Percentiles rank a stretch among this genome's conserved stretches.
Conservation (phyloP, 306 rosid species). For the Parietaria judaica region DNA sequence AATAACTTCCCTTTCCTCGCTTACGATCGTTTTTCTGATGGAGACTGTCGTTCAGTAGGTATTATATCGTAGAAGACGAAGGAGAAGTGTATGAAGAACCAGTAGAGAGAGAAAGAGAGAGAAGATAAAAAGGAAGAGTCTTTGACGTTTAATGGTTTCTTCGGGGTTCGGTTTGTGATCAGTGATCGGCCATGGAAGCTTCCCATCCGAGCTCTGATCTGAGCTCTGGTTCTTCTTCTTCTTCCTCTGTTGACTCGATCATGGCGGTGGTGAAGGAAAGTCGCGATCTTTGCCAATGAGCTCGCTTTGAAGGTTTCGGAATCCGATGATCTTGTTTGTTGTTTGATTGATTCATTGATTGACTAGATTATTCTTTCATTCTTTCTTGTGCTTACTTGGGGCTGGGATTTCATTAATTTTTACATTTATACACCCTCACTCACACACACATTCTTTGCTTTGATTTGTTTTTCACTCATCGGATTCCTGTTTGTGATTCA, state of each 20-base stretch:
- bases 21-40: conserved; percentile 27
- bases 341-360: background rate
- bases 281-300: conserved; percentile 39
- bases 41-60: conserved; percentile 35
- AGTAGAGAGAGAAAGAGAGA: background rate
- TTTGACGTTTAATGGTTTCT: conserved; percentile 38
- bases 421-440: conserved; percentile 11
- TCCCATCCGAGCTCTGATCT: conserved; percentile 32
- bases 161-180: conserved; percentile 37
- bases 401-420: conserved; percentile 23
- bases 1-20: background rate
- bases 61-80: background rate
- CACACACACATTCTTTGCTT: conserved; percentile 32
- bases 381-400: conserved; percentile 58
- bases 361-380: conserved; percentile 31
- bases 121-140: conserved; percentile 27
- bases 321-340: conserved; percentile 88
- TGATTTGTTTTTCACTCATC: conserved; percentile 52
- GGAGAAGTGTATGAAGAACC: background rate
- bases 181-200: conserved; percentile 39
- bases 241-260: conserved; percentile 6
- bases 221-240: conserved; percentile 59
- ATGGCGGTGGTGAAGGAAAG: conserved; percentile 22
- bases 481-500: conserved; percentile 51
- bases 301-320: conserved; percentile 58